A percentile compares a stretch with the other conserved stretches of the same genome.
phyloP scores from a whole-genome alignment of 78 protist species.

The Polysphondylium violaceum region DNA sequence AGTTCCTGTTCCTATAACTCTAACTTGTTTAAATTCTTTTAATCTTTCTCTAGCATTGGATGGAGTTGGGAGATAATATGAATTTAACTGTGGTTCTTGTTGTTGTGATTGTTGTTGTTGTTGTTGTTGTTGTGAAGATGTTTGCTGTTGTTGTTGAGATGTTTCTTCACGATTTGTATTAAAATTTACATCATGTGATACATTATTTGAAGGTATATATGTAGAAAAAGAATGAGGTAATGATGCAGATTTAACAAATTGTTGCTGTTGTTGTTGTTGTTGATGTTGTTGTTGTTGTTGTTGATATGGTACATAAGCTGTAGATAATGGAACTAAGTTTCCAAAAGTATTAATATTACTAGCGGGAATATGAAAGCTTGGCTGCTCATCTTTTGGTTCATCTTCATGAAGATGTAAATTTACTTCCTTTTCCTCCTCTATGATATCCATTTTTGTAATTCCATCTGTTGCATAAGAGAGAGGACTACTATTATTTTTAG shows the following conservation, averaged over 20 bases:
- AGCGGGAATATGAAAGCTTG: constrained; percentile 4
- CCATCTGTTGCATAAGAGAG: constrained; percentile 31
- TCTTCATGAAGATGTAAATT: background rate
- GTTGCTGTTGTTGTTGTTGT: constrained; percentile 23
- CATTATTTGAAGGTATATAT: background rate
- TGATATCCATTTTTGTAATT: constrained; percentile 56
- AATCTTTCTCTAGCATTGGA: constrained; percentile 57
- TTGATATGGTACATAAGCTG: background rate
- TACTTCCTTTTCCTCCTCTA: constrained; percentile 45
- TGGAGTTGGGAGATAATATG: constrained; percentile 36
- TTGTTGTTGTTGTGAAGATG: background rate
- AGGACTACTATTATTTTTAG: constrained; percentile 7
- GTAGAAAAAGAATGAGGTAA: constrained; percentile 12
- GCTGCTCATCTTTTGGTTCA: background rate
- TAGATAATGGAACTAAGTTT: constrained; percentile 8
- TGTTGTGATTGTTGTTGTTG: constrained; percentile 4
- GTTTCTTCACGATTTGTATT: background rate
- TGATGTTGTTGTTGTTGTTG: background rate
- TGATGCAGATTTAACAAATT: background rate
- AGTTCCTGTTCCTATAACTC: constrained; percentile 92
- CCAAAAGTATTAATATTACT: constrained; percentile 61
- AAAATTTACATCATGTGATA: background rate
- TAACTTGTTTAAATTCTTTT: constrained; percentile 88
- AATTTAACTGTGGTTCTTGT: background rate
- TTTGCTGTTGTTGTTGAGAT: constrained; percentile 7